Evolutionary conservation across 352 stramenopile genomes (phyloP).

Genomic region (Phytophthora pluvialis): DNA sequence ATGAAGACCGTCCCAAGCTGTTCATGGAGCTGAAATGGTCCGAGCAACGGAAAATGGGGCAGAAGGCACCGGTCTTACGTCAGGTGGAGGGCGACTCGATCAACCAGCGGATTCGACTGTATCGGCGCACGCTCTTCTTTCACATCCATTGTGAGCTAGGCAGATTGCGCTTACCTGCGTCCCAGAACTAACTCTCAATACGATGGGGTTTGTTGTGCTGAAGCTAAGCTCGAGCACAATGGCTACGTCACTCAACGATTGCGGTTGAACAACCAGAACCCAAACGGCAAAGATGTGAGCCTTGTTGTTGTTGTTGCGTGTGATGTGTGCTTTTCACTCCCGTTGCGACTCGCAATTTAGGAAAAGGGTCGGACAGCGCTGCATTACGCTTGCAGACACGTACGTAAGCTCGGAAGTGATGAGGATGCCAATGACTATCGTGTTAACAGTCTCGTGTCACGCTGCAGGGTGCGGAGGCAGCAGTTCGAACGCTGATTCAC

Average conservation of each 20-base stretch:
- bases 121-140: slow-evolving; percentile 78
- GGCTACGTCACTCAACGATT: slow-evolving; percentile 67
- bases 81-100: slow-evolving; percentile 78
- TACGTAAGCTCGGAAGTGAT: slow-evolving; percentile 29
- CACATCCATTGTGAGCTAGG: slow-evolving; percentile 67
- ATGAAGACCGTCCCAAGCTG: slow-evolving; percentile 56
- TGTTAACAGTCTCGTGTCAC: neutral
- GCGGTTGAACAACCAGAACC: slow-evolving; percentile 69
- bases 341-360: slow-evolving; percentile 25
- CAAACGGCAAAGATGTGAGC: slow-evolving; percentile 75
- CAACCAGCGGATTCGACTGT: slow-evolving; percentile 67
- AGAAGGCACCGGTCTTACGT: slow-evolving; percentile 66
- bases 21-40: slow-evolving; percentile 79
- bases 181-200: neutral
- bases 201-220: neutral
- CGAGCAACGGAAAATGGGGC: slow-evolving; percentile 65
- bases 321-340: neutral
- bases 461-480: slow-evolving; percentile 55
- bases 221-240: slow-evolving; percentile 76
- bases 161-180: neutral
- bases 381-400: slow-evolving; percentile 76
- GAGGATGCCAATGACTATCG: neutral
- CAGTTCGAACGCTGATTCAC: slow-evolving; percentile 65
- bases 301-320: neutral
- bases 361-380: slow-evolving; percentile 79